phyloP scores from a whole-genome alignment of 257 asterid genomes.

The Petrea volubilis region DNA sequence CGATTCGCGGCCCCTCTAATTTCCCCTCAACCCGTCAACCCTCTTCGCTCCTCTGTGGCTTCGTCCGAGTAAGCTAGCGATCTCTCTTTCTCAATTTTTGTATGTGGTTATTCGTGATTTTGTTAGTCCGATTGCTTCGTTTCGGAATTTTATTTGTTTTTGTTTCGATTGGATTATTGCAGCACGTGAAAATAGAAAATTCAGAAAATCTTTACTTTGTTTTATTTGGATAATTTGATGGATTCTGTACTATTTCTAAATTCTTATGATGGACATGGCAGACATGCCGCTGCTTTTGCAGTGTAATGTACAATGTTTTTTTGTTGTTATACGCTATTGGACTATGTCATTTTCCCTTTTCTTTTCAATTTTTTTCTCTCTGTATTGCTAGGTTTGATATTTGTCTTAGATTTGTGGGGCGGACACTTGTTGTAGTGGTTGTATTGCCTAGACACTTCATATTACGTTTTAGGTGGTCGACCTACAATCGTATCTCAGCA shows the following conservation, averaged over 20 bases:
- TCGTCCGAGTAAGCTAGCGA: slow-evolving; percentile 52
- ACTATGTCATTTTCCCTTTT: background rate
- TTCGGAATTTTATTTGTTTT: background rate
- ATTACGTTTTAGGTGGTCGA: background rate
- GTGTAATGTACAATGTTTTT: slow-evolving; percentile 1
- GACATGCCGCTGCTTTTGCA: background rate
- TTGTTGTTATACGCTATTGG: background rate
- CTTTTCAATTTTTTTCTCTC: no score
- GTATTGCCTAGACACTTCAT: background rate
- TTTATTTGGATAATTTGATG: background rate
- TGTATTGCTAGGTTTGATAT: background rate
- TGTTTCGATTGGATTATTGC: background rate
- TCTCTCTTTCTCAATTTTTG: background rate
- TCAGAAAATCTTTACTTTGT: background rate
- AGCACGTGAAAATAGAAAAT: background rate
- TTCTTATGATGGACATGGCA: background rate
- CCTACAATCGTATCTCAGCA: background rate
- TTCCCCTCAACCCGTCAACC: slow-evolving; percentile 53
- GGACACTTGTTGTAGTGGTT: background rate
- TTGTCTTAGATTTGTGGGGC: background rate
- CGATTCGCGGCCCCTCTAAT: slow-evolving; percentile 75
- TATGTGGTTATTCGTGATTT: background rate
- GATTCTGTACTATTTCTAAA: background rate
- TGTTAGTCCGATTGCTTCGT: background rate
- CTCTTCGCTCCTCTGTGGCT: slow-evolving; percentile 60